These are phyloP conservation scores for Pythium guiyangense DNA, from an alignment of 352 stramenopile genomes.

Conservation along the genomic window DNA sequence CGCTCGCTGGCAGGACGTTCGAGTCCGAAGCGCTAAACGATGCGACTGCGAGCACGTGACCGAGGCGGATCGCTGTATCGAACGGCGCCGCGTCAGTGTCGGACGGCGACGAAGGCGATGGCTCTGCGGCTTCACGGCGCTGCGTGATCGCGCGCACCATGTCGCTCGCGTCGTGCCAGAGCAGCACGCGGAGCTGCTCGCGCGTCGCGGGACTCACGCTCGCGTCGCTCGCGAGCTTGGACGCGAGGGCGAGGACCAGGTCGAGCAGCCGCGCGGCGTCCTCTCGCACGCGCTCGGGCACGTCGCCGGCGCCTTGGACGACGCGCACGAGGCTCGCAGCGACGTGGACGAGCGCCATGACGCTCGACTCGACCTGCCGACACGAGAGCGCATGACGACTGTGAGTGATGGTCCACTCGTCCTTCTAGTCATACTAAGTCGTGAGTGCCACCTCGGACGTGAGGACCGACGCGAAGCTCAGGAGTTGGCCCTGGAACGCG, in stretches of 20 bases:
- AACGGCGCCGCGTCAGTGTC: too few species aligned
- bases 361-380: constrained; percentile 30
- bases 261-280: constrained; percentile 27
- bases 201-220: background rate
- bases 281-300: constrained; percentile 16
- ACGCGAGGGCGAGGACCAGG: constrained; percentile 28
- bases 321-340: constrained; percentile 27
- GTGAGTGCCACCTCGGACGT: constrained; percentile 12
- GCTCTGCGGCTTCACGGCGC: constrained; percentile 6
- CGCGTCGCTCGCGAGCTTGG: constrained; percentile 16
- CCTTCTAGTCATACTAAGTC: too few species aligned
- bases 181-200: constrained; percentile 20
- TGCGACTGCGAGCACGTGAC: constrained; percentile 33
- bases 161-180: constrained; percentile 35
- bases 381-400: background rate
- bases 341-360: constrained; percentile 36
- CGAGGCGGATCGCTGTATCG: constrained; percentile 19
- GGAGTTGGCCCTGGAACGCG: constrained; percentile 54
- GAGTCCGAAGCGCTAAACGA: constrained; percentile 18
- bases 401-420: background rate
- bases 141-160: constrained; percentile 38
- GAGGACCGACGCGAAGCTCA: constrained; percentile 19
- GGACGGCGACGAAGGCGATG: too few species aligned
- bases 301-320: background rate
- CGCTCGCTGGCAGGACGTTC: background rate